These are phyloP conservation scores for Bonia amplexicaulis DNA, from an alignment of 176 grass and related monocot genomes.

Conservation along the genomic window DNA sequence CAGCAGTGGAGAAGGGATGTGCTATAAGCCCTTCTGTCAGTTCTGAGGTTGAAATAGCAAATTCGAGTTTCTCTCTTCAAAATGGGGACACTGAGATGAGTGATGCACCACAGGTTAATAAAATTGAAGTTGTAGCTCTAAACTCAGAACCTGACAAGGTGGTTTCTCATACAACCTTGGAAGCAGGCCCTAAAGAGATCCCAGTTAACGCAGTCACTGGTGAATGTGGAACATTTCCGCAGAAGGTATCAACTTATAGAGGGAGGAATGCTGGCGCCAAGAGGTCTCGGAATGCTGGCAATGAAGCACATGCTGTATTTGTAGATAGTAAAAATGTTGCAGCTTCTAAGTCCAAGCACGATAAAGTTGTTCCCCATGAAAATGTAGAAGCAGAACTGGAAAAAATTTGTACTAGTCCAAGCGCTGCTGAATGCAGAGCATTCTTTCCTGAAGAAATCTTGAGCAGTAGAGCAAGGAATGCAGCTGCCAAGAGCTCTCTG, in stretches of 20 bases:
- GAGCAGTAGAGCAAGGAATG: slow-evolving; percentile 2
- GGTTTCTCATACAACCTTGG: slow-evolving; percentile 39
- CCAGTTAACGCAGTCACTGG: background rate
- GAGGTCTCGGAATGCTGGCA: slow-evolving; percentile 8
- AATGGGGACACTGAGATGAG: slow-evolving; percentile 23
- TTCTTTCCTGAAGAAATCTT: slow-evolving; percentile 15
- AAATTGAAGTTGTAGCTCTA: slow-evolving; percentile 5
- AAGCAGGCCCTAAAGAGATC: slow-evolving; percentile 21
- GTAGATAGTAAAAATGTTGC: background rate
- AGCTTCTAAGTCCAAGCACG: slow-evolving; percentile 5
- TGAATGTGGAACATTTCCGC: background rate
- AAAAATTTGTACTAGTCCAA: background rate
- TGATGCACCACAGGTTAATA: slow-evolving; percentile 10
- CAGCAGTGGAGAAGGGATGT: background rate
- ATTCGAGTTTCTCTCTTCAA: slow-evolving; percentile 11
- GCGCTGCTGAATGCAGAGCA: background rate
- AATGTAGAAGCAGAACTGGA: slow-evolving; percentile 16
- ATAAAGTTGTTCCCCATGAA: slow-evolving; percentile 34
- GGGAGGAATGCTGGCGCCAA: slow-evolving; percentile 28
- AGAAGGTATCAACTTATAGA: slow-evolving; percentile 15
- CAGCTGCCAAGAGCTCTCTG: background rate
- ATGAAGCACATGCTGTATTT: background rate
- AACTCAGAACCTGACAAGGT: slow-evolving; percentile 10
- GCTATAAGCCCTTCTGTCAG: slow-evolving; percentile 1
- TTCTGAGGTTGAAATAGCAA: slow-evolving; percentile 28